Base-by-base conservation (phyloP, 495 filamentous ascomycete genomes). In the Trichoderma asperelloides region DNA sequence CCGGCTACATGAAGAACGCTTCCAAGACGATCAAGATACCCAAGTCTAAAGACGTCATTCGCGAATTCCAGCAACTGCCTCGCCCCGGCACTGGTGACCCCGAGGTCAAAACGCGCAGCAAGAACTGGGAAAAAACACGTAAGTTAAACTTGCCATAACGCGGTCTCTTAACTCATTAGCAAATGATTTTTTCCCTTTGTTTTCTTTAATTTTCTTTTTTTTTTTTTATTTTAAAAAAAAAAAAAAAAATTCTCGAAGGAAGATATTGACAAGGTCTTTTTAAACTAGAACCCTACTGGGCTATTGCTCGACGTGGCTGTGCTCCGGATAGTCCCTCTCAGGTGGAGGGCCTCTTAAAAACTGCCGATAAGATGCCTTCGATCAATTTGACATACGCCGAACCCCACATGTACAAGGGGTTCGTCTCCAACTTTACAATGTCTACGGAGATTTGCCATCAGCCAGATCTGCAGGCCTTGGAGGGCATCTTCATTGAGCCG, bases 401-500 rank as follows among this genome's bases (percentile, higher is more conserved):
- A 8, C 70, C 71, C 16, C 78, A 85, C 68, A 83, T 82, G 67
- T 76, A 80, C 55, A 69, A 80, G 49, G 88, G 88, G 21, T 85
- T 86, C 60, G 79, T 92, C 15, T 81, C 83, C 60, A 91, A 91
- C 74, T 89, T 84, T 71, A 86, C 88, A 41, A 75, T 83, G 18
- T 86, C 86, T 18, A 82, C 86, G 21, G 86, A 89, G 68, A 82
- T 91, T 65, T 92, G 89, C 76, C 70, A 84, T 69, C 80, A 89
- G 75, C 69, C 86, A 69, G 68, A 82, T 70, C 66, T 82, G 75
- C 71, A 78, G 76, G 67, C 82, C 21, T 77, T 89, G 21, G 88
- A 91, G 69, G 90, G 89, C 27, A 86, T 88, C 67, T 83, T 92
- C 51, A 88, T 88, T 66, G 76, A 82, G 28, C 87, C 90, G 15